These are phyloP conservation scores for Solanum megistacrolobum DNA, from an alignment of 257 asterid species.

Conservation along the genomic window DNA sequence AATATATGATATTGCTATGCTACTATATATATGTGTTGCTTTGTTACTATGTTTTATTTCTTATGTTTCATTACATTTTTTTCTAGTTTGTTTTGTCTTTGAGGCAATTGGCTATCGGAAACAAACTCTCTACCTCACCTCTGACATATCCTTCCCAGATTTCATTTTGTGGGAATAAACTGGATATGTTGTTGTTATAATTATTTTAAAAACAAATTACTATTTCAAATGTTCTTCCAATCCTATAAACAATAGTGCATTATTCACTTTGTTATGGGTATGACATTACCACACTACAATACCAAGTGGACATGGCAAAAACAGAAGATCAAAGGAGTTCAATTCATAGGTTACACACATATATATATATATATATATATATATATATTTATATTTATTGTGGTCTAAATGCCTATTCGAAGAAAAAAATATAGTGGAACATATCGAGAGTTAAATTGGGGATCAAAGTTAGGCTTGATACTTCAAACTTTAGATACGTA, in stretches of 20 bases:
- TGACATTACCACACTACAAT: neutral
- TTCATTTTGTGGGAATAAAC: neutral
- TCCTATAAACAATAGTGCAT: neutral
- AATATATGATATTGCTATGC: neutral
- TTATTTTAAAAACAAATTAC: neutral
- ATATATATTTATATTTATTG: neutral
- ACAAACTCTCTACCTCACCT: neutral
- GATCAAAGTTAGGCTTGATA: neutral
- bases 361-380: neutral
- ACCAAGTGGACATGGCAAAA: neutral
- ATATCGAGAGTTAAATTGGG: neutral
- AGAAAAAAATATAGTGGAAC: neutral
- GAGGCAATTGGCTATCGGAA: neutral
- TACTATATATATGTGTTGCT: too few relatives aligned
- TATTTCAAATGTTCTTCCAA: neutral
- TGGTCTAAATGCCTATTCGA: neutral
- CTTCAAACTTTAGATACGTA: neutral
- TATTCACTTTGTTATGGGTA: neutral
- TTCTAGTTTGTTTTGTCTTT: neutral
- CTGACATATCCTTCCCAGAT: too few relatives aligned
- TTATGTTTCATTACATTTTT: too few relatives aligned
- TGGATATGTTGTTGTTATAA: neutral
- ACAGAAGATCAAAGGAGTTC: neutral
- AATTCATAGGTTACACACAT: neutral
- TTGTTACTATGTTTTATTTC: neutral